Evolutionary conservation across 345 rosid species (phyloP), one percentile per base, ranked within the genome.

Genomic region (Hibiscus tridactylites): DNA sequence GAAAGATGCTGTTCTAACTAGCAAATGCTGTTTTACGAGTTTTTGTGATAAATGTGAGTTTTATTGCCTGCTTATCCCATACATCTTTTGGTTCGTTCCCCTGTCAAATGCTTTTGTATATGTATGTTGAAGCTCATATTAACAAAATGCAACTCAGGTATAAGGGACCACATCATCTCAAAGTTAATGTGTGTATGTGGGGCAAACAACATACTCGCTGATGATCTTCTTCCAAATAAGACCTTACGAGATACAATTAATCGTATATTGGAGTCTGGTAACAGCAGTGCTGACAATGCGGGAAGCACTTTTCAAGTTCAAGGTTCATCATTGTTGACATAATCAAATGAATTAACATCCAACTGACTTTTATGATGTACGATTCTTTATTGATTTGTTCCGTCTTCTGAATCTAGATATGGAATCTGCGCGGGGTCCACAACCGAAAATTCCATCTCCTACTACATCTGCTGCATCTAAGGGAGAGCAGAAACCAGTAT

Each of bases 151-250:
- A 53, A 78, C 61, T 67, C 83, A 95, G 99, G 99, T 81, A 92
- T 95, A 29, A 88, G 97, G 81, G 90, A 89, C 75, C 78, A 86
- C 71, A 92, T 92, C 69, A 90, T 95, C 74, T 81, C 92, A 24
- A 88, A 84, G 77, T 80, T 89, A 16, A 80, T 80, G 85, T 95
- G 99, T 76, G 83, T 95, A 19, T 95, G 98, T 86, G 92, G 97
- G 74, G 96, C 83, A 13, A 78, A 88, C 74, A 84, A 88, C 77
- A 80, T 92, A 68, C 90, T 90, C 44, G 99, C 99, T 5, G 98
- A 95, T 60, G 98, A 95, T 80, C 99, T 95, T 80, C 83, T 95
- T 76, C 99, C 97, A 68, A 95, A 95, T 76, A 91, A 89, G 86
- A 92, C 97, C 15, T 86, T 95, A 10, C 88, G 99, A 77, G 96